Conservation (phyloP, 495 filamentous ascomycete genomes). For the Pseudoneurospora amorphoporcata region DNA sequence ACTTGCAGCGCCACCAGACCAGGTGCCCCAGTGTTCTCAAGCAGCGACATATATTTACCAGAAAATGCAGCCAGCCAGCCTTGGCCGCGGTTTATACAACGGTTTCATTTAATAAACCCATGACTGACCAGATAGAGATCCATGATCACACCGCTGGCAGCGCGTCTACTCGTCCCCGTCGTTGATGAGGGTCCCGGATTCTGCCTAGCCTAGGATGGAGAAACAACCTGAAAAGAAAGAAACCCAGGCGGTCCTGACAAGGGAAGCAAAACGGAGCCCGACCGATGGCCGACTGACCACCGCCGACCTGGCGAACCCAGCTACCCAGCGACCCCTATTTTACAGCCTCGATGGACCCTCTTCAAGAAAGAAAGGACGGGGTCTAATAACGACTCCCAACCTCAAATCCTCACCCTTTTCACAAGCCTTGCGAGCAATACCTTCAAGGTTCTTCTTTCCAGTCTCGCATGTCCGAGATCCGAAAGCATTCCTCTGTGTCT, state of each 20-base stretch:
- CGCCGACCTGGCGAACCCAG: not conserved
- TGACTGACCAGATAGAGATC: not conserved
- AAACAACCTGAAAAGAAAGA: too few relatives aligned
- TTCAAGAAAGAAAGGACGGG: not conserved
- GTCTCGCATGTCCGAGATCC: not conserved
- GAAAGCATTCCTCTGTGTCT: not conserved
- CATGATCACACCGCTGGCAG: not conserved
- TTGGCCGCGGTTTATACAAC: not conserved
- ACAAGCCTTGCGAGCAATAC: not conserved
- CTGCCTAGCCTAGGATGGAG: too few relatives aligned
- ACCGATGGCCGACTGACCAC: not conserved
- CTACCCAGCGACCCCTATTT: not conserved
- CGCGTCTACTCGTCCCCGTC: not conserved
- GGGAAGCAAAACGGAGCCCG: not conserved
- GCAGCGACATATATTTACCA: too few relatives aligned
- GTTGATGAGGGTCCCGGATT: not conserved
- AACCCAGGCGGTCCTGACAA: not conserved
- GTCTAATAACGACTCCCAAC: not conserved
- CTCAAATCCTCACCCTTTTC: not conserved
- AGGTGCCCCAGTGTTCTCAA: not conserved
- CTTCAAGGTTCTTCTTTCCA: not conserved
- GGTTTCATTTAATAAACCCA: not conserved
- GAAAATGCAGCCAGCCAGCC: not conserved
- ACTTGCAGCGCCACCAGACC: not conserved
- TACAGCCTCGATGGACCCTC: not conserved